Evolutionary conservation across 345 rosid species (phyloP), one percentile per base, ranked within the genome.

Genomic region (Eucalyptus rudis): DNA sequence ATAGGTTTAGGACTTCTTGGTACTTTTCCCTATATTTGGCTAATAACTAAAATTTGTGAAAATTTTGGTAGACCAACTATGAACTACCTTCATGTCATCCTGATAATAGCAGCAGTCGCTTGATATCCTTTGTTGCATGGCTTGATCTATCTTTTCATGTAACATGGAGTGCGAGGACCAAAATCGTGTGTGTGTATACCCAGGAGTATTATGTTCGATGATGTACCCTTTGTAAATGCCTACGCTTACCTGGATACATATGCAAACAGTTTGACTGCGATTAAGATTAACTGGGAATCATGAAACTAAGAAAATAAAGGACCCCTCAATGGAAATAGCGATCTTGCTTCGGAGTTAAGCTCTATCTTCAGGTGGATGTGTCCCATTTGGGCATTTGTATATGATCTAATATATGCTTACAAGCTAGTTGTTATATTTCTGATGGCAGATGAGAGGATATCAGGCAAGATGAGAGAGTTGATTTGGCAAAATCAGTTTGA

Each of bases 401-500:
- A 49, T 12, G 49, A 49, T 49, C 49, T 12, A 49, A 12, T 49
- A 49, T 49, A 49, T 49, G 14, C 49, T 49, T 49, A 49, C 14
- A 49, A 49, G 43, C 40, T 66, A n/a, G 25, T 45, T 87, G 86
- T 84, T 31, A 56, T 15, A n/a, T 86, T 50, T 88, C 49, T 49
- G 51, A 84, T 93, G 87, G 90, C 92, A 94, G 96, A 89, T 88
- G 90, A 87, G 83, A 33, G 68, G 89, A 87, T 89, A 52, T 40
- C 87, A 31, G 24, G 49, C 81, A 88, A 24, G 92, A 88, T 87
- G 92, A 91, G 88, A 88, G 20, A 36, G 86, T 47, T 31, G 90
- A 88, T 81, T 89, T 79, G 68, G 3, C 89, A 49, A 89, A 86
- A 86, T 89, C 90, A 44, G 44, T 80, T 64, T 91, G 91, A 91